Conservation (phyloP, 257 asterid genomes). For the Orobanche coerulescens region DNA sequence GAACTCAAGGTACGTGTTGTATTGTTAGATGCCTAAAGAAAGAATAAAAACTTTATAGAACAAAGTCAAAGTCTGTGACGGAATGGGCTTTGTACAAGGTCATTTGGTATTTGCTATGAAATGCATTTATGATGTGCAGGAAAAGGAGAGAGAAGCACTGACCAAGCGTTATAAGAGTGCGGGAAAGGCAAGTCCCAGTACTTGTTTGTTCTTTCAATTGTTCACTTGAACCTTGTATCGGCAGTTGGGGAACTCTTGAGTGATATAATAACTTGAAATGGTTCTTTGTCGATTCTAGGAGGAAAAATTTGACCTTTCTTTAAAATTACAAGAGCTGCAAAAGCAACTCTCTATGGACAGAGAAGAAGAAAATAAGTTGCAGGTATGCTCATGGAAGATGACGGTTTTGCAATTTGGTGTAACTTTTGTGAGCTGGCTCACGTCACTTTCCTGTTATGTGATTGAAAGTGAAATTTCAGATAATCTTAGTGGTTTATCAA, state of each 20-base stretch:
- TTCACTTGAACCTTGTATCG: constrained; percentile 14
- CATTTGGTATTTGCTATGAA: constrained; percentile 13
- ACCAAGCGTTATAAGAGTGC: constrained; percentile 61
- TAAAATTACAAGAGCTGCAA: constrained; percentile 77
- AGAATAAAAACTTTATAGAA: constrained; percentile 12
- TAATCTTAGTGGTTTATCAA: neutral
- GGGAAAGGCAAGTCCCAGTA: constrained; percentile 49
- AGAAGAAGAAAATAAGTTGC: constrained; percentile 82
- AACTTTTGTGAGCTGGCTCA: constrained; percentile 5
- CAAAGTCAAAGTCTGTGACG: constrained; percentile 17
- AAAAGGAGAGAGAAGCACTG: constrained; percentile 82
- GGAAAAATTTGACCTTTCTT: constrained; percentile 65
- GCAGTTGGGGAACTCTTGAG: constrained; percentile 3
- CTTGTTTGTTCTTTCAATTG: constrained; percentile 10
- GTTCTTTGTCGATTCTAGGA: constrained; percentile 47
- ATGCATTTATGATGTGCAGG: constrained; percentile 40
- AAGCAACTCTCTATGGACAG: constrained; percentile 87
- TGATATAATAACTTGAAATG: constrained; percentile 22
- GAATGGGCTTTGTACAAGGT: neutral
- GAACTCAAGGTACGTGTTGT: constrained; percentile 59
- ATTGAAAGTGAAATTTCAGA: constrained; percentile 14
- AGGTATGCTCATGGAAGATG: constrained; percentile 36
- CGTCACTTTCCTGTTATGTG: constrained; percentile 9
- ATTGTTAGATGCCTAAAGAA: neutral
- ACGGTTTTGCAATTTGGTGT: constrained; percentile 12